Evolutionary conservation across 768 basidiomycete genomes (phyloP).

Genomic region (Nidularia sp.): DNA sequence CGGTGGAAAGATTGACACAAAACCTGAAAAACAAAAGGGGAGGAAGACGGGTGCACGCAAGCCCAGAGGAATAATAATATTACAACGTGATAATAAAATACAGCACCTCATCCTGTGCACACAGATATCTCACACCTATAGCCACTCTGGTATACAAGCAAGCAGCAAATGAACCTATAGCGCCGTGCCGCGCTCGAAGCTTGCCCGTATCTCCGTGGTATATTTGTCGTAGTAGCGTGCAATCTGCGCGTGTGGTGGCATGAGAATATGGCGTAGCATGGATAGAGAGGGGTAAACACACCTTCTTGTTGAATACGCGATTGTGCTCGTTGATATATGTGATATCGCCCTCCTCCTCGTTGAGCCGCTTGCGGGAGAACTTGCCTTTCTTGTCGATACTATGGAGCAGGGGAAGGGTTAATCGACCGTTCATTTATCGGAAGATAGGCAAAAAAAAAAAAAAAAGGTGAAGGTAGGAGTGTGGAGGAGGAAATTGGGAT

Average conservation of each 20-base stretch:
- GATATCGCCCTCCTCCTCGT: slow-evolving; percentile 94
- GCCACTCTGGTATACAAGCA: too few species aligned
- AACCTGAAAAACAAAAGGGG: too few species aligned
- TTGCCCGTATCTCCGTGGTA: slow-evolving; percentile 92
- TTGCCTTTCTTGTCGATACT: slow-evolving; percentile 89
- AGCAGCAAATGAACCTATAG: slow-evolving; percentile 34
- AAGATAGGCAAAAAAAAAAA: background rate
- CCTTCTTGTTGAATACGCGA: slow-evolving; percentile 98
- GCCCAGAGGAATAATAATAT: too few species aligned
- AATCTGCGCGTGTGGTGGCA: slow-evolving; percentile 47
- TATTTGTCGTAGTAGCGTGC: slow-evolving; percentile 96
- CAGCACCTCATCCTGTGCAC: too few species aligned
- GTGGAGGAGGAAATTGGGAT: background rate
- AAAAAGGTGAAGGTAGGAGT: slow-evolving; percentile 3
- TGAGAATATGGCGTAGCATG: background rate
- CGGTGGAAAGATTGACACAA: too few species aligned
- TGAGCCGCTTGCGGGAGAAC: slow-evolving; percentile 82
- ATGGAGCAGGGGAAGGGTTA: too few species aligned
- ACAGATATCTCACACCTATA: too few species aligned
- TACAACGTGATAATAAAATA: too few species aligned
- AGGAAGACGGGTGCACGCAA: too few species aligned
- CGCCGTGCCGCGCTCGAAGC: slow-evolving; percentile 96
- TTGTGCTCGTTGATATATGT: slow-evolving; percentile 99
- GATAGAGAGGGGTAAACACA: slow-evolving; percentile 15
- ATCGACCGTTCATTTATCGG: too few species aligned